Conservation (phyloP, 805 yeast species). For the Candida golubevii region DNA sequence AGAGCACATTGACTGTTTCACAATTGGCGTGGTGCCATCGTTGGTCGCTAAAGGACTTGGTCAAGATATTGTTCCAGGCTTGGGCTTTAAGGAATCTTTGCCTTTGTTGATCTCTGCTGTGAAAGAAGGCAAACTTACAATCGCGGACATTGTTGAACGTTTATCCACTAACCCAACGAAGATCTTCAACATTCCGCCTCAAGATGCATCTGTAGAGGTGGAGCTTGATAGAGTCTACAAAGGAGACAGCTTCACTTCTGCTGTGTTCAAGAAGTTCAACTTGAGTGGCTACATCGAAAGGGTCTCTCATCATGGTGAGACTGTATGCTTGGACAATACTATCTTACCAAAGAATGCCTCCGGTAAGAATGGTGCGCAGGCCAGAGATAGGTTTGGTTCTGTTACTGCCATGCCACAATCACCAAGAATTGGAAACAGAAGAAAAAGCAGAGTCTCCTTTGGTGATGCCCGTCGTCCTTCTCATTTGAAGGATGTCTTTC, state of each 20-base stretch:
- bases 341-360: constrained; percentile 50
- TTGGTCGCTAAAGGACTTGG: constrained; percentile 64
- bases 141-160: constrained; percentile 66
- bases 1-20: constrained; percentile 74
- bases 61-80: constrained; percentile 58
- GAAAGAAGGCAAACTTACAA: constrained; percentile 61
- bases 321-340: constrained; percentile 82
- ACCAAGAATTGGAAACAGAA: constrained; percentile 25
- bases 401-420: constrained; percentile 43
- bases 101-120: constrained; percentile 84
- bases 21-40: constrained; percentile 77
- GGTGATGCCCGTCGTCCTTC: constrained; percentile 30
- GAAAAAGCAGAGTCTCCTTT: constrained; percentile 36
- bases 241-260: constrained; percentile 20
- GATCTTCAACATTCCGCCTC: constrained; percentile 80
- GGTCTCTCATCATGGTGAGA: constrained; percentile 71
- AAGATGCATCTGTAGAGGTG: constrained; percentile 73
- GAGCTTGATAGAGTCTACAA: constrained; percentile 65
- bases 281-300: constrained; percentile 85
- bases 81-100: constrained; percentile 74
- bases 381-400: constrained; percentile 42
- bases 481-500: constrained; percentile 31
- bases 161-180: constrained; percentile 77
- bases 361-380: constrained; percentile 52
- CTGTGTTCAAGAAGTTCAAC: constrained; percentile 44